Conservation (phyloP, 1,139 yeast genomes). For the Zygoascus sp. region DNA sequence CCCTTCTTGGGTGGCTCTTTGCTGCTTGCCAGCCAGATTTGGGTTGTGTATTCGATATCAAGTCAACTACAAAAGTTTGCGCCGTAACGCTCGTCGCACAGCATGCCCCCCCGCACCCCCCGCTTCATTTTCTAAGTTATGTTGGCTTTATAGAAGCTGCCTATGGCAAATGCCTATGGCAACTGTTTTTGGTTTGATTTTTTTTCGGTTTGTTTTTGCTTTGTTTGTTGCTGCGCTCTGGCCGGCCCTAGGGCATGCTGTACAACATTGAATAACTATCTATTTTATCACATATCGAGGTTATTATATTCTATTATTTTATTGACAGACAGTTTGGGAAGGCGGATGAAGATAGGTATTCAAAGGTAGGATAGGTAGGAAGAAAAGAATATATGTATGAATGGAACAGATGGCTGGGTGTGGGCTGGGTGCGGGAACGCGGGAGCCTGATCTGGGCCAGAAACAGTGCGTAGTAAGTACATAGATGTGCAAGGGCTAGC, state of each 20-base stretch:
- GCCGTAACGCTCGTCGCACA: too few species aligned
- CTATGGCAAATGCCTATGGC: too few species aligned
- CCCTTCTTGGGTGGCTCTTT: too few species aligned
- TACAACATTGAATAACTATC: constrained; percentile 1
- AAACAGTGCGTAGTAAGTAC: too few species aligned
- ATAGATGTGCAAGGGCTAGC: too few species aligned
- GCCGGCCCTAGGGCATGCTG: not conserved
- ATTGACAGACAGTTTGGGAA: too few species aligned
- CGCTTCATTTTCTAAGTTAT: not conserved
- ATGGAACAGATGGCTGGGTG: not conserved
- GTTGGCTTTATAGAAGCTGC: not conserved
- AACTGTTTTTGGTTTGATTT: not conserved
- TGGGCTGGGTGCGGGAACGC: too few species aligned
- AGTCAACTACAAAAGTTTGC: too few species aligned
- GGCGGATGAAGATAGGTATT: not conserved
- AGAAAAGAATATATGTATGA: not conserved
- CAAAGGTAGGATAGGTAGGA: not conserved
- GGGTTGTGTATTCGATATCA: too few species aligned
- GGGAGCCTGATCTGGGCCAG: too few species aligned
- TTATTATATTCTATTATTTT: constrained; percentile 1
- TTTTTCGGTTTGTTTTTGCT: not conserved
- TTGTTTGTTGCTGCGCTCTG: not conserved
- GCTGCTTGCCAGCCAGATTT: too few species aligned
- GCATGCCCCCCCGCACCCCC: too few species aligned
- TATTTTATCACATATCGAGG: constrained; percentile 1